Conservation (phyloP, 2,329 filamentous ascomycete genomes). For the Exophiala dermatitidis region DNA sequence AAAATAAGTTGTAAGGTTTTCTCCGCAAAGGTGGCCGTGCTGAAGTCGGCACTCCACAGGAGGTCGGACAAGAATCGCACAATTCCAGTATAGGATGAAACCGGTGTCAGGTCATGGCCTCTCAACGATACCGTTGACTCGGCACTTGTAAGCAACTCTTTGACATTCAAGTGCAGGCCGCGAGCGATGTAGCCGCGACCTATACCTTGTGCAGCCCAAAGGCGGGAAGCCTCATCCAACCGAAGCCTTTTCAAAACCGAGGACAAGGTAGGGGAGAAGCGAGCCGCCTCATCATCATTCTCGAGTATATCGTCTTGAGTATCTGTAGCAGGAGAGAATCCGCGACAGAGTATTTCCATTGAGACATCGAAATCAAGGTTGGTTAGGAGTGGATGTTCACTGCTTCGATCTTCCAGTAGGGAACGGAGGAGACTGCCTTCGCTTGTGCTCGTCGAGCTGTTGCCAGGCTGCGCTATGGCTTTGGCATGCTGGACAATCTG, state of each 20-base stretch:
- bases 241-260: slow-evolving; percentile 62
- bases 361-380: slow-evolving; percentile 62
- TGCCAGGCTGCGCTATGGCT: slow-evolving; percentile 60
- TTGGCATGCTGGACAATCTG: slow-evolving; percentile 61
- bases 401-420: slow-evolving; percentile 65
- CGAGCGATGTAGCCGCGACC: slow-evolving; percentile 76
- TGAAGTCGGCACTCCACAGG: slow-evolving; percentile 17
- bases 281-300: slow-evolving; percentile 56
- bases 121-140: neutral
- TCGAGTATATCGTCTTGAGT: slow-evolving; percentile 61
- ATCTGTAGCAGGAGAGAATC: slow-evolving; percentile 59
- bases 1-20: slow-evolving; percentile 40
- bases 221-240: slow-evolving; percentile 61
- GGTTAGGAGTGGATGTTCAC: slow-evolving; percentile 58
- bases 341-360: slow-evolving; percentile 64
- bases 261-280: slow-evolving; percentile 63
- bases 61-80: slow-evolving; percentile 11
- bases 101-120: slow-evolving; percentile 5
- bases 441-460: slow-evolving; percentile 60
- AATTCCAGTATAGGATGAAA: slow-evolving; percentile 21
- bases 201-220: slow-evolving; percentile 79
- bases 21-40: slow-evolving; percentile 33
- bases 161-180: slow-evolving; percentile 44
- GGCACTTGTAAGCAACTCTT: neutral
- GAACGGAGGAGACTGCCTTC: slow-evolving; percentile 75